Evolutionary conservation across 768 basidiomycete species (phyloP).

Genomic region (Artomyces pyxidatus): DNA sequence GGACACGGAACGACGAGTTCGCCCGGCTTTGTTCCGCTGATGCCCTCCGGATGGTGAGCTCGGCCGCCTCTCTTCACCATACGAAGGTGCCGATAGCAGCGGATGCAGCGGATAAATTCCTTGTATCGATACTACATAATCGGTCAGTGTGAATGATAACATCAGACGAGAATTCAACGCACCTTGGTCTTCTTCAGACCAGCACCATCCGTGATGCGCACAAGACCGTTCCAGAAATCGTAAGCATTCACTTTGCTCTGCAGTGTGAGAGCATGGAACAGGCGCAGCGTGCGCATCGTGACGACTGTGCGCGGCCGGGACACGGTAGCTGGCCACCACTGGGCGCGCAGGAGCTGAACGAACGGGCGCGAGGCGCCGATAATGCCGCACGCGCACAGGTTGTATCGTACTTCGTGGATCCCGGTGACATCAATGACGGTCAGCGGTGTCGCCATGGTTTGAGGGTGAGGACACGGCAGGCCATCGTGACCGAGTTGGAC

Average conservation of each 20-base stretch:
- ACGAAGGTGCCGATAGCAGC: constrained; percentile 17
- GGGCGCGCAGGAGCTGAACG: constrained; percentile 1
- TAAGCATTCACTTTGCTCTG: constrained; percentile 9
- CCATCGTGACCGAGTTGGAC: not conserved
- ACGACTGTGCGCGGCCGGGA: constrained; percentile 6
- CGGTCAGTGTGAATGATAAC: not conserved
- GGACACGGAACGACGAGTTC: constrained; percentile 16
- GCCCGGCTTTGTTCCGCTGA: constrained; percentile 6
- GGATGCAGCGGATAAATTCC: constrained; percentile 9
- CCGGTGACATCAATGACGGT: not conserved
- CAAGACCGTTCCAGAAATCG: constrained; percentile 10
- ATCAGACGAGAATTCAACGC: not conserved
- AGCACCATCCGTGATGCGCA: constrained; percentile 5
- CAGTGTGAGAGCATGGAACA: constrained; percentile 4
- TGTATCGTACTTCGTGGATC: not conserved
- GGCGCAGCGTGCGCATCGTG: constrained; percentile 11
- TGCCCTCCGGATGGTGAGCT: constrained; percentile 15
- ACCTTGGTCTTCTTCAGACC: not conserved
- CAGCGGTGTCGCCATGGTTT: not conserved
- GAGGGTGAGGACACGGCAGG: not conserved
- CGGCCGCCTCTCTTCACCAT: constrained; percentile 16
- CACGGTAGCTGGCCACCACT: constrained; percentile 15
- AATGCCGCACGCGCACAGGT: not conserved
- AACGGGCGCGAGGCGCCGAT: not conserved
- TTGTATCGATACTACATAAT: not conserved